Base-by-base conservation (phyloP, 768 basidiomycete genomes). In the Chiua virens region DNA sequence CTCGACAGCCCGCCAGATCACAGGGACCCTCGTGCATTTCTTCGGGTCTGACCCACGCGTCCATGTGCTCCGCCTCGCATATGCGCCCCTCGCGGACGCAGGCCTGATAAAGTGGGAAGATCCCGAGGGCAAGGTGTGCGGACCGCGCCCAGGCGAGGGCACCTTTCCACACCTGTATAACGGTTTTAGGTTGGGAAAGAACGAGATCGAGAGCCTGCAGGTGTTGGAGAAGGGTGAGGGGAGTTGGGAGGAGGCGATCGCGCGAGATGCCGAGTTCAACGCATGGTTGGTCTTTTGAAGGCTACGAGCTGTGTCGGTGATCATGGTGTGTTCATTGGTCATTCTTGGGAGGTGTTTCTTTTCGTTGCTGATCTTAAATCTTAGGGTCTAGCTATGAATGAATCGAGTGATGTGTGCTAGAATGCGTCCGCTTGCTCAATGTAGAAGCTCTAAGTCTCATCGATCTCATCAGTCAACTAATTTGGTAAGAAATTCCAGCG, bases 101-200 rank as follows among this genome's bases (percentile, higher is more conserved):
- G 42, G 38, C 5, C 50, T 73, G 4, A 70, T 80, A 49, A 71
- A 65, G 51, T 84, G 82, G 80, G 81, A 84, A 50, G 66, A 71
- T 49, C 73, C 76, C 1, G 68, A 74, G 35, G 70, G 65, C 22
- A 60, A 67, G 2, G 69, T 73, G 50, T 68, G 67, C 11, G 79
- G 79, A 9, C 68, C 73, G 17, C 58, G 75, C 4, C 74, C 75
- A 4, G 74, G 66, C 21, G 73, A 79, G 49, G 73, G 75, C 4
- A 45, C 78, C 47, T 83, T 81, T 50, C 81, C 82, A 1, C 82
- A 83, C 56, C 47, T 84, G 23, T 80, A 81, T 49, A 81, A 80
- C 44, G 62, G 67, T 7, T 50, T 74, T 14, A 66, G 56, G 42
- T 54, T 84, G 20, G 80, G 79, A 14, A 71, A 59, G 17, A 64